Conservation (phyloP, 106 monocot genomes). For the Dioscorea alata region DNA sequence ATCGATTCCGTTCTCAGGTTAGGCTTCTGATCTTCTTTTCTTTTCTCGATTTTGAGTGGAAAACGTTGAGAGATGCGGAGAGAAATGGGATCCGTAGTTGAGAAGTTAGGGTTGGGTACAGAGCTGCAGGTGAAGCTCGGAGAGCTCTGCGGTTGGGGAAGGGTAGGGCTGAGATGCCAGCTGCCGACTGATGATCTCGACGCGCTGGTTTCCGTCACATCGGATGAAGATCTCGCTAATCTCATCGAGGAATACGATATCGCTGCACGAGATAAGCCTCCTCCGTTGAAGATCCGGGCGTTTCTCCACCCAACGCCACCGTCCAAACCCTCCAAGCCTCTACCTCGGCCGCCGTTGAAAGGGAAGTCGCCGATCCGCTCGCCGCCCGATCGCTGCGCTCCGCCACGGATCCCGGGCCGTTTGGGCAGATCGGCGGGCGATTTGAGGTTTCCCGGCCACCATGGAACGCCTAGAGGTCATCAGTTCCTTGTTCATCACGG, state of each 20-base stretch:
- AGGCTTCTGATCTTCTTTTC: not conserved
- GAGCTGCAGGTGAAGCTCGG: conserved; percentile 50
- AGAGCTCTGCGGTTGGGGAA: conserved; percentile 55
- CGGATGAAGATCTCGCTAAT: conserved; percentile 73
- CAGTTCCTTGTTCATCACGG: conserved; percentile 30
- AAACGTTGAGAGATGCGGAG: not conserved
- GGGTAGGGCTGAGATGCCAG: conserved; percentile 56
- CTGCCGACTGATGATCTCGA: conserved; percentile 81
- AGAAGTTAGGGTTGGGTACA: conserved; percentile 10
- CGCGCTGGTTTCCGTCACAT: conserved; percentile 61
- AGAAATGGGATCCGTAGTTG: not conserved
- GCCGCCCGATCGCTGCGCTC: not conserved
- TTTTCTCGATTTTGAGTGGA: not conserved
- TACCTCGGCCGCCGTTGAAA: not conserved
- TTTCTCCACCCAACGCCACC: conserved; percentile 42
- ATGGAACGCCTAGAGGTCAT: conserved; percentile 1
- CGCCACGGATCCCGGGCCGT: not conserved
- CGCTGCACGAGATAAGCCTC: conserved; percentile 22
- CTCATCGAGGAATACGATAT: conserved; percentile 73
- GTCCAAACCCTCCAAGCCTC: not conserved
- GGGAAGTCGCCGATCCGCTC: not conserved
- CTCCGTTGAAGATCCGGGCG: conserved; percentile 55
- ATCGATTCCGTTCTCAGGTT: conserved; percentile 45
- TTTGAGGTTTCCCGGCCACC: not conserved
- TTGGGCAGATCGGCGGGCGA: not conserved